Conservation (phyloP, 768 basidiomycete species). For the Mycena pura region DNA sequence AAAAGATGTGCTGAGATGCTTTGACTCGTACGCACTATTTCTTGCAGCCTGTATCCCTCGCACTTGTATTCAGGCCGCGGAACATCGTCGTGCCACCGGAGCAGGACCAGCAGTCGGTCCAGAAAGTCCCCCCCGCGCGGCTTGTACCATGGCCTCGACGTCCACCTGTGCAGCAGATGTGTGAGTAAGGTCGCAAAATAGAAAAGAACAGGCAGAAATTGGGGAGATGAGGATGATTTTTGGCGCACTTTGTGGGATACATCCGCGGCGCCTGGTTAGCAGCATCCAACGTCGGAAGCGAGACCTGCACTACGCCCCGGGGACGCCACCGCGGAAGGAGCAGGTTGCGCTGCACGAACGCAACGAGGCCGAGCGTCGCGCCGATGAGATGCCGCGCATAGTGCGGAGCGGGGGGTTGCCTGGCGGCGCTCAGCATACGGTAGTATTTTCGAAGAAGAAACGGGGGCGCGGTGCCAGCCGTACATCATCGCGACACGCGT, state of each 20-base stretch:
- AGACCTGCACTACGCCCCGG: constrained; percentile 29
- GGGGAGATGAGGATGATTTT: not conserved
- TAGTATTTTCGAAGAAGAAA: not conserved
- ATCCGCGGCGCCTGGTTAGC: constrained; percentile 33
- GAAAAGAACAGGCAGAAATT: not conserved
- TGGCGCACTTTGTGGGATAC: constrained; percentile 41
- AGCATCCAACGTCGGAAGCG: constrained; percentile 30
- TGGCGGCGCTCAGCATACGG: too few relatives aligned
- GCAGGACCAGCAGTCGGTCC: constrained; percentile 40
- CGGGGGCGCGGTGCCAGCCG: not conserved
- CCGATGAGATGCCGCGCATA: constrained; percentile 38
- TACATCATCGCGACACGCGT: constrained; percentile 58
- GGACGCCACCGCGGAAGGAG: constrained; percentile 43
- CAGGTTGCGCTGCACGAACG: constrained; percentile 45
- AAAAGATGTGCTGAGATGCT: too few relatives aligned
- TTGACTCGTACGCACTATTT: constrained; percentile 50
- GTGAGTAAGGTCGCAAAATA: not conserved
- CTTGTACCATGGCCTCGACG: constrained; percentile 55
- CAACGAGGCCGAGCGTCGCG: constrained; percentile 28
- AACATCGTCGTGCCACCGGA: constrained; percentile 45
- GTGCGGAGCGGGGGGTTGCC: constrained; percentile 46
- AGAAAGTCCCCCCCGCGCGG: constrained; percentile 37
- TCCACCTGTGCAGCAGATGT: constrained; percentile 33
- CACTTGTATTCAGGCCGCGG: constrained; percentile 48
- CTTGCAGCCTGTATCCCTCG: constrained; percentile 50